These are phyloP conservation scores for Xylaria sp. DNA, from an alignment of 495 filamentous ascomycete genomes.

Conservation along the genomic window DNA sequence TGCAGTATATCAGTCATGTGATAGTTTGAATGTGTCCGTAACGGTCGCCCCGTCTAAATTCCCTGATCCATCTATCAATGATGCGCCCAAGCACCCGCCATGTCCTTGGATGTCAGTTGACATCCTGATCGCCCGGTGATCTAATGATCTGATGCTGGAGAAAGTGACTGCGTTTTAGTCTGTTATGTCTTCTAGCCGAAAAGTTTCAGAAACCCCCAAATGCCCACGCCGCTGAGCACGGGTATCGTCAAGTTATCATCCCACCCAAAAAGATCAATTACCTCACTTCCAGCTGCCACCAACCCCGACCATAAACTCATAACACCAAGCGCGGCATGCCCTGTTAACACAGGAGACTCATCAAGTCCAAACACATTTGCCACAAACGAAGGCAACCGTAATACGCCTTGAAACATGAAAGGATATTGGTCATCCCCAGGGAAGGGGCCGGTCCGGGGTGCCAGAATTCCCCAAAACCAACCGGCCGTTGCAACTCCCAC, in stretches of 20 bases:
- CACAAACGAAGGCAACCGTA: slow-evolving; percentile 66
- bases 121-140: slow-evolving; percentile 8
- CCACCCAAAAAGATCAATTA: slow-evolving; percentile 87
- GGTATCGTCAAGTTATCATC: slow-evolving; percentile 99
- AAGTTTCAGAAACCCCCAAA: slow-evolving; percentile 92
- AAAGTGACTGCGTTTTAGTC: slow-evolving; percentile 25
- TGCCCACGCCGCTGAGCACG: slow-evolving; percentile 83
- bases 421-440: slow-evolving; percentile 66
- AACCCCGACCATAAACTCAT: slow-evolving; percentile 89
- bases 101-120: not conserved
- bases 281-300: slow-evolving; percentile 86
- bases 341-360: slow-evolving; percentile 61
- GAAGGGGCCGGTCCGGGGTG: slow-evolving; percentile 70
- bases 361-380: slow-evolving; percentile 58
- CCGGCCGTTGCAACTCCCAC: slow-evolving; percentile 82
- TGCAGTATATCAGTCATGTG: slow-evolving; percentile 14
- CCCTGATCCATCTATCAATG: slow-evolving; percentile 1
- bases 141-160: slow-evolving; percentile 9
- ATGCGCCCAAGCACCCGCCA: not conserved
- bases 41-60: slow-evolving; percentile 2
- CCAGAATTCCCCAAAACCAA: slow-evolving; percentile 87
- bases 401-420: slow-evolving; percentile 82
- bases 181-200: slow-evolving; percentile 66
- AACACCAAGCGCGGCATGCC: slow-evolving; percentile 76
- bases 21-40: slow-evolving; percentile 21